Base-by-base conservation (phyloP, 2,329 filamentous ascomycete species). In the Colletotrichum siamense region DNA sequence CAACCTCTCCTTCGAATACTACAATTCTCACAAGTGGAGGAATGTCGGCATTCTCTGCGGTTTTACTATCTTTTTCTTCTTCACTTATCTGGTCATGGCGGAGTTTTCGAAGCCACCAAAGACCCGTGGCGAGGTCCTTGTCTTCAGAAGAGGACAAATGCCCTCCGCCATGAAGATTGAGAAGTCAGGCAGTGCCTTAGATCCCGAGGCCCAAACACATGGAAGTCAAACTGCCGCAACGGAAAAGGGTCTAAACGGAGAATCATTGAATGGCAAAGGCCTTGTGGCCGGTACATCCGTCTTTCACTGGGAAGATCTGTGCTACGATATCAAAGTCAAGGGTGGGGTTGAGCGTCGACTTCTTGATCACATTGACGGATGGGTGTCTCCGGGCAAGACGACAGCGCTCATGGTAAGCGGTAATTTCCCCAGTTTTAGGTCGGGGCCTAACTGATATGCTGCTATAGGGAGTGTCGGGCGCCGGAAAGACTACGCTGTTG, bases 401-500 rank as follows among this genome's bases (percentile, higher is more conserved):
- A 95, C 94, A 9, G 94, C 93, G 24, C 86, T 95, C 1, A 95
- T 95, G 93, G 90, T 74, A 61, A 24, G 92, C 84, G 91, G 92
- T 91, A 84, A 83, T 49, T 36, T 32, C 30, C 30, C 30, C 30
- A 32, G 30, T 32, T 5, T 32, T 32, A 10, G 8, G 30, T 32
- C 30, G 30, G 30, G 10, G 30, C 30, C 22, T 18, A 44, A 36
- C 24, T 18, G 6, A 9, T 28, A 28, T 24, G 30, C 30, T 22
- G 16, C 30, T 86, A 32, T 85, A 77, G 76, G 90, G 93, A 83
- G 92, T 93, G 6, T 93, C 91, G 61, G 94, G 94, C 77, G 94
- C 94, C 26, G 94, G 94, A 57, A 95, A 95, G 82, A 95, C 94
- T 0, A 95, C 94, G 2, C 88, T 95, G n/a, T 86, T 95, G 22